phyloP scores from a whole-genome alignment of 106 monocot genomes.

The Allium fistulosum region DNA sequence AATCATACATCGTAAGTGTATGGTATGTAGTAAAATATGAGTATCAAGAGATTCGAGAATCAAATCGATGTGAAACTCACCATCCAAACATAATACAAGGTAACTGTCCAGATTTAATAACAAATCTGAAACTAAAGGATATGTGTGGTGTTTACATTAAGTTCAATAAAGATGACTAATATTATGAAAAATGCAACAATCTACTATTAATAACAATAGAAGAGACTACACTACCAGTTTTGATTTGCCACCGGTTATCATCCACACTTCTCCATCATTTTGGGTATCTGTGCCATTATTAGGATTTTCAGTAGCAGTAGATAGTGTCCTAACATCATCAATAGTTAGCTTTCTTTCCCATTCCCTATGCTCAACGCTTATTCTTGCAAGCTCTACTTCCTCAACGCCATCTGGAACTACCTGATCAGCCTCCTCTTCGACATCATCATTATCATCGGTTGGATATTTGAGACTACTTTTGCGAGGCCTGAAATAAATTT shows the following conservation, averaged over 20 bases:
- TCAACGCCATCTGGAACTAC: conserved; percentile 96
- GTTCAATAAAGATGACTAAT: too few species aligned
- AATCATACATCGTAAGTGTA: not conserved
- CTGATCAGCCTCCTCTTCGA: conserved; percentile 85
- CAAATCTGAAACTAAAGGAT: too few species aligned
- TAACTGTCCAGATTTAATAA: too few species aligned
- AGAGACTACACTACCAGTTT: conserved; percentile 34
- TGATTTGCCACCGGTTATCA: conserved; percentile 59
- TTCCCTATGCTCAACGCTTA: conserved; percentile 71
- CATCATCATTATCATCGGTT: conserved; percentile 65
- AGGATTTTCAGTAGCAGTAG: conserved; percentile 23
- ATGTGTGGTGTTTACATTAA: too few species aligned
- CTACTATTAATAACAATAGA: too few species aligned
- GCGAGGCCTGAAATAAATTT: conserved; percentile 43
- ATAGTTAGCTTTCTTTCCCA: conserved; percentile 79
- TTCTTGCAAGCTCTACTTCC: conserved; percentile 94
- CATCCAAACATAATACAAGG: too few species aligned
- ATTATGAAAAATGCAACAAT: too few species aligned
- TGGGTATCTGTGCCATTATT: conserved; percentile 19
- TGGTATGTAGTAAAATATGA: too few species aligned
- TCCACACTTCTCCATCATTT: conserved; percentile 46
- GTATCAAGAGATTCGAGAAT: too few species aligned
- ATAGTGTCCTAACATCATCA: conserved; percentile 75
- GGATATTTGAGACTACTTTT: conserved; percentile 72
- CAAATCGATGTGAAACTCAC: too few species aligned